phyloP scores from a whole-genome alignment of 2,329 filamentous ascomycete species.

The Paraphaeosphaeria sporulosa region DNA sequence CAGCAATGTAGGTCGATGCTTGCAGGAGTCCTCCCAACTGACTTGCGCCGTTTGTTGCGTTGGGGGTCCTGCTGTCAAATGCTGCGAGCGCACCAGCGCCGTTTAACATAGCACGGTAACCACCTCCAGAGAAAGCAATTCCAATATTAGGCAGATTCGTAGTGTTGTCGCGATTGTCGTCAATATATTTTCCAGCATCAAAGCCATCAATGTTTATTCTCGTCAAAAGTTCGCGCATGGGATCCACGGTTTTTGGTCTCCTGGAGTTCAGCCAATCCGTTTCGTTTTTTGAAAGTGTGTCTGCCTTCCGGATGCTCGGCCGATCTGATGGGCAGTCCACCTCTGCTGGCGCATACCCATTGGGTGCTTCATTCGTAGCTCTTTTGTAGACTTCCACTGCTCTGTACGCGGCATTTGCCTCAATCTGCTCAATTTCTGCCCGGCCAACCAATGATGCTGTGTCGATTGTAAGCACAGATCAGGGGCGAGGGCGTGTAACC shows the following conservation, averaged over 20 bases:
- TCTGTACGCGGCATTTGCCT: constrained; percentile 26
- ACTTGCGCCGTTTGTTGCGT: constrained; percentile 64
- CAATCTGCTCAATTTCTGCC: constrained; percentile 30
- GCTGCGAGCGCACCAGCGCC: constrained; percentile 81
- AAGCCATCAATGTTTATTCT: constrained; percentile 79
- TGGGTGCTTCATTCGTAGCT: constrained; percentile 63
- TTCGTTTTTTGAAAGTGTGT: constrained; percentile 72
- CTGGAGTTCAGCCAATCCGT: constrained; percentile 75
- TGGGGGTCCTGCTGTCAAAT: constrained; percentile 75
- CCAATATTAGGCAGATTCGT: constrained; percentile 72
- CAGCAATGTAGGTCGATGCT: constrained; percentile 79
- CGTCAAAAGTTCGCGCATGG: constrained; percentile 77
- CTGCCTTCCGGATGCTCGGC: constrained; percentile 72
- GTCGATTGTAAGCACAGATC: constrained; percentile 9
- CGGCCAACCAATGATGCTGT: constrained; percentile 39
- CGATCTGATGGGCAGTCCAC: constrained; percentile 74
- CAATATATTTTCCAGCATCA: constrained; percentile 77
- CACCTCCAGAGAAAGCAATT: constrained; percentile 82
- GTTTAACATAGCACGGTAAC: constrained; percentile 85
- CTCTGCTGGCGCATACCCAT: constrained; percentile 74
- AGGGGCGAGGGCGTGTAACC: not conserved
- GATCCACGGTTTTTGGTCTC: constrained; percentile 74
- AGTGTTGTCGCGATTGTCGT: constrained; percentile 62
- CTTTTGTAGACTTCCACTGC: constrained; percentile 43
- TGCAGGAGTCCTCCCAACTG: constrained; percentile 84